A percentile compares a stretch with the other conserved stretches of the same genome.
These are phyloP conservation scores for Arxiozyma slooffiae DNA, from an alignment of 1,139 yeast genomes.

Conservation along the genomic window DNA sequence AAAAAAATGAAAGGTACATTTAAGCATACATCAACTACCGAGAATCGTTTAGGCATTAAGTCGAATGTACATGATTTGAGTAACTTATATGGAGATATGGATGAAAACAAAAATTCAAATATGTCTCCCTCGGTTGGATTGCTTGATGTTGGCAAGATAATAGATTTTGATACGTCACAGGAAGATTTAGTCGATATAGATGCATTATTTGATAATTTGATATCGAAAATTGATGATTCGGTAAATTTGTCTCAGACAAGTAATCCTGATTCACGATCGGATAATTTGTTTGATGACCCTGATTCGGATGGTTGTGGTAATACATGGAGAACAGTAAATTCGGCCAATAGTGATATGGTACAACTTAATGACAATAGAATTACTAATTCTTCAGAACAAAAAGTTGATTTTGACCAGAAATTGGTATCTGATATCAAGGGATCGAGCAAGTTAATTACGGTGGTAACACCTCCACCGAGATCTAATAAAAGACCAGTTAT, in stretches of 20 bases:
- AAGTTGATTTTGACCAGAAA: slow-evolving; percentile 6
- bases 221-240: slow-evolving; percentile 7
- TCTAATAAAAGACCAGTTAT: slow-evolving; percentile 18
- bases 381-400: neutral
- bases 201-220: slow-evolving; percentile 21
- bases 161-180: slow-evolving; percentile 4
- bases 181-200: slow-evolving; percentile 22
- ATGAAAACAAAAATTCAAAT: neutral
- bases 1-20: neutral
- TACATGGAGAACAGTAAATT: neutral
- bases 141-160: slow-evolving; percentile 1
- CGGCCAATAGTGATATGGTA: neutral
- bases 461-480: slow-evolving; percentile 14
- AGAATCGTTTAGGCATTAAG: neutral
- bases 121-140: neutral
- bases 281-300: neutral
- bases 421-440: slow-evolving; percentile 5
- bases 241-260: neutral
- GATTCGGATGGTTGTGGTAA: neutral
- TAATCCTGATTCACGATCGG: neutral
- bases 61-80: neutral
- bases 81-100: neutral
- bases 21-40: neutral
- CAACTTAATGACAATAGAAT: neutral
- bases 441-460: slow-evolving; percentile 4